Percentiles rank a stretch among this genome's conserved stretches.
Evolutionary conservation across 2,329 filamentous ascomycete species (phyloP).

Genomic region (Alternaria gansuensis): DNA sequence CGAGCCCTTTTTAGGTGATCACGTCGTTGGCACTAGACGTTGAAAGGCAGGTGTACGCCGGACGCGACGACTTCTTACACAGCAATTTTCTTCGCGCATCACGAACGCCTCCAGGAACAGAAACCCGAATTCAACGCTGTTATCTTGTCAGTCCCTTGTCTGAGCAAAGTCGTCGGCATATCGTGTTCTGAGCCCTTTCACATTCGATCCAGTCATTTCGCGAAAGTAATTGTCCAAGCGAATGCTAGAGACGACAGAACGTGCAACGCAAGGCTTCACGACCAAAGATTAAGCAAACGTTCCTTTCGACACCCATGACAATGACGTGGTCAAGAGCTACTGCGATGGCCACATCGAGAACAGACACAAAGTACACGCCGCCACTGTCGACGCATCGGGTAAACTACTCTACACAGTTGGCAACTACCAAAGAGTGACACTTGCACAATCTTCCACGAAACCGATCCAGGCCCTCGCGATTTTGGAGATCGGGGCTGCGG

Average conservation of each 20-base stretch:
- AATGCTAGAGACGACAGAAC: neutral
- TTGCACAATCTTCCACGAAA: conserved; percentile 1
- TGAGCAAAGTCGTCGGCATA: neutral
- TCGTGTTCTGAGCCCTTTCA: neutral
- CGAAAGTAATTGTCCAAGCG: neutral
- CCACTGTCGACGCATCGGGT: neutral
- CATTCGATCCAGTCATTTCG: neutral
- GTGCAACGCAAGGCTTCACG: neutral
- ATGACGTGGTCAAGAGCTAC: neutral
- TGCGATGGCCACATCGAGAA: conserved; percentile 1
- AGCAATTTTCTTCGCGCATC: neutral
- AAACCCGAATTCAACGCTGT: neutral
- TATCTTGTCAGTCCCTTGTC: neutral
- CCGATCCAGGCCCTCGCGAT: conserved; percentile 6
- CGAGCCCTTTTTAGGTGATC: neutral
- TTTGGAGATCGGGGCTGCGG: neutral
- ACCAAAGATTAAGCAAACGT: rapidly evolving
- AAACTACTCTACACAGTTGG: conserved; percentile 1
- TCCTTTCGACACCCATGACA: neutral
- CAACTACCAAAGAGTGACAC: neutral
- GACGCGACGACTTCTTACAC: neutral
- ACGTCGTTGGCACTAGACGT: neutral
- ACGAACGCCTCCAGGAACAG: neutral
- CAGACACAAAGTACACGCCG: neutral
- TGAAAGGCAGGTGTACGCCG: conserved; percentile 5